A percentile compares a stretch with the other conserved stretches of the same genome.
phyloP scores from a whole-genome alignment of 2,329 filamentous ascomycete species.

The Fusarium incarnatum region DNA sequence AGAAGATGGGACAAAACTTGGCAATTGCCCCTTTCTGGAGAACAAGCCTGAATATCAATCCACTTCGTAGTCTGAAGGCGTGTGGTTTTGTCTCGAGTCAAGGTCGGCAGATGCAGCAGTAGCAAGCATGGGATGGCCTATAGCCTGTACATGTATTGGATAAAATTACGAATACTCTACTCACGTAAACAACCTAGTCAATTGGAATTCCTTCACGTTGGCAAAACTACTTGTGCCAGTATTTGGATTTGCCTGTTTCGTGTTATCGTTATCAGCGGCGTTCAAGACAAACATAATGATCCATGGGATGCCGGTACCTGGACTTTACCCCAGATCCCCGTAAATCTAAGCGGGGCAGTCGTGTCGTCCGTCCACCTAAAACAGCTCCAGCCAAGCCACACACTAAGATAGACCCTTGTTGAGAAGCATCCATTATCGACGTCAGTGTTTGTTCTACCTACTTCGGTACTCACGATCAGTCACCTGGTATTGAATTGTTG shows the following conservation, averaged over 20 bases:
- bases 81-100: background rate
- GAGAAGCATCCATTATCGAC: slow-evolving; percentile 17
- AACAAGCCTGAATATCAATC: background rate
- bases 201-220: background rate
- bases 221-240: background rate
- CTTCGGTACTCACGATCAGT: background rate
- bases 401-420: slow-evolving; percentile 16
- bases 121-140: background rate
- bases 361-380: slow-evolving; percentile 4
- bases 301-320: slow-evolving; percentile 26
- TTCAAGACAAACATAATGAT: background rate
- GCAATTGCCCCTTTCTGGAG: background rate
- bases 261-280: slow-evolving; percentile 1
- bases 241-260: background rate
- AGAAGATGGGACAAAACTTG: background rate
- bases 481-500: background rate
- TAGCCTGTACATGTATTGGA: background rate
- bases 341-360: slow-evolving; percentile 19
- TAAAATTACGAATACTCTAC: background rate
- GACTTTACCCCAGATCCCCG: slow-evolving; percentile 39
- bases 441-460: slow-evolving; percentile 21
- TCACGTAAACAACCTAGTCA: background rate
- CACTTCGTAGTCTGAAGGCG: background rate
- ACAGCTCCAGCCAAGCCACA: slow-evolving; percentile 2
- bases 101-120: background rate